Evolutionary conservation across 176 grass and related monocot species (phyloP).

Genomic region (Coix lacrymajobi): DNA sequence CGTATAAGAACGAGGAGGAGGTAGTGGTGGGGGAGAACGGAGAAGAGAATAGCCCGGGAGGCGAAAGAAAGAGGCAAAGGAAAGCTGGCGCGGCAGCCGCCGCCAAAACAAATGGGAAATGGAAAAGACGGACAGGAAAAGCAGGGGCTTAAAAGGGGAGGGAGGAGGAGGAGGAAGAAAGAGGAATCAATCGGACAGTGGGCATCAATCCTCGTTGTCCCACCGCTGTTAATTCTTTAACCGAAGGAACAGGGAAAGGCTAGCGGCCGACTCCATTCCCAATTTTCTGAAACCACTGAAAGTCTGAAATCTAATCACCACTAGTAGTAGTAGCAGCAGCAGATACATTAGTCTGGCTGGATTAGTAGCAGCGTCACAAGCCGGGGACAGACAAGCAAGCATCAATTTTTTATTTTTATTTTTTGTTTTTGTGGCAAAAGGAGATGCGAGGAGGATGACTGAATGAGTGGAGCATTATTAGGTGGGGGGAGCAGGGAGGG

Average conservation of each 20-base stretch:
- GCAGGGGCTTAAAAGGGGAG: constrained; percentile 15
- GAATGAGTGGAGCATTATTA: constrained; percentile 10
- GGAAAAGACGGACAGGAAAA: constrained; percentile 26
- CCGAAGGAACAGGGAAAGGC: constrained; percentile 16
- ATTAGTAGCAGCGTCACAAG: neutral
- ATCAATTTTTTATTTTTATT: constrained; percentile 1
- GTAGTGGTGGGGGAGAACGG: neutral
- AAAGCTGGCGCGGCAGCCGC: constrained; percentile 9
- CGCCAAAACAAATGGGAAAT: constrained; percentile 23
- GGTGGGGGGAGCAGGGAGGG: constrained; percentile 1
- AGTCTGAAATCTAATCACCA: neutral
- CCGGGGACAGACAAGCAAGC: neutral
- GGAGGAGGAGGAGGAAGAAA: neutral
- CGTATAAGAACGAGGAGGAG: neutral
- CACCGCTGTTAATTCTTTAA: constrained; percentile 46
- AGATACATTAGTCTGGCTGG: neutral
- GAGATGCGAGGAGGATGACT: neutral
- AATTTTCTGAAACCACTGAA: neutral
- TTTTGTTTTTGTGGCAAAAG: neutral
- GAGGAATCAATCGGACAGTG: constrained; percentile 41
- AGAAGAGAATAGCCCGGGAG: constrained; percentile 3
- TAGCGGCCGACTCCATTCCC: neutral
- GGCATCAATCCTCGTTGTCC: constrained; percentile 39
- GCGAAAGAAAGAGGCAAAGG: neutral
- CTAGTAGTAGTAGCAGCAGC: neutral